Conservation (phyloP, 257 asterid species). For the Ilex aquifolium region DNA sequence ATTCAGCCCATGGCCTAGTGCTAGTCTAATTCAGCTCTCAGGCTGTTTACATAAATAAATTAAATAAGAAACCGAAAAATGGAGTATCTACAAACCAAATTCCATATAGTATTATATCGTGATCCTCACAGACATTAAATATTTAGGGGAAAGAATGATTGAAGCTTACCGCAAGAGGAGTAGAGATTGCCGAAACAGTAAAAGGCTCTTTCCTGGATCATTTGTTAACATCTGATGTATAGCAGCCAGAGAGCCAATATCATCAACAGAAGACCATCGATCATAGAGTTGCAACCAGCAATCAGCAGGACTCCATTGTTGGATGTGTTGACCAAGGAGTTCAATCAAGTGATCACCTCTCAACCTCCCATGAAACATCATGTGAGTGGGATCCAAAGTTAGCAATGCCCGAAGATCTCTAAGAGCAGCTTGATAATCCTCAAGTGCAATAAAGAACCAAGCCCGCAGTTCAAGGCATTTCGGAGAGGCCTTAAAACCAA, state of each 20-base stretch:
- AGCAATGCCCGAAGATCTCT: slow-evolving; percentile 42
- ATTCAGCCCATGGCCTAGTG: no score
- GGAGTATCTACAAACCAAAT: no score
- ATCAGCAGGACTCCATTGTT: slow-evolving; percentile 48
- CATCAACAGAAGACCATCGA: slow-evolving; percentile 51
- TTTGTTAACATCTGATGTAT: slow-evolving; percentile 40
- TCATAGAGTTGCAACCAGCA: slow-evolving; percentile 52
- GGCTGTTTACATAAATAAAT: no score
- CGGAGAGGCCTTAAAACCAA: slow-evolving; percentile 41
- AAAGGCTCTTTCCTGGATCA: slow-evolving; percentile 37
- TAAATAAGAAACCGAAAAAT: no score
- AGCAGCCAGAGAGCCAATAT: slow-evolving; percentile 44
- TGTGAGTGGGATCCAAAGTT: slow-evolving; percentile 39
- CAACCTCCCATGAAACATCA: slow-evolving; percentile 41
- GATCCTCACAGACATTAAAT: neutral
- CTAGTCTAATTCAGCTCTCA: no score
- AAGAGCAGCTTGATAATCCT: slow-evolving; percentile 39
- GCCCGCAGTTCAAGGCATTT: slow-evolving; percentile 44
- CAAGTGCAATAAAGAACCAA: slow-evolving; percentile 38
- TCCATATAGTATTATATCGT: no score
- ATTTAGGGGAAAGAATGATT: neutral
- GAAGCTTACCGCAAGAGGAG: slow-evolving; percentile 37
- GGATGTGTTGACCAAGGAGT: slow-evolving; percentile 27
- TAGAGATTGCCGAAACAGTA: slow-evolving; percentile 42
- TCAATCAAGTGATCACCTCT: slow-evolving; percentile 44